Evolutionary conservation across 768 basidiomycete genomes (phyloP).

Genomic region (Candolleomyces efflorescens): DNA sequence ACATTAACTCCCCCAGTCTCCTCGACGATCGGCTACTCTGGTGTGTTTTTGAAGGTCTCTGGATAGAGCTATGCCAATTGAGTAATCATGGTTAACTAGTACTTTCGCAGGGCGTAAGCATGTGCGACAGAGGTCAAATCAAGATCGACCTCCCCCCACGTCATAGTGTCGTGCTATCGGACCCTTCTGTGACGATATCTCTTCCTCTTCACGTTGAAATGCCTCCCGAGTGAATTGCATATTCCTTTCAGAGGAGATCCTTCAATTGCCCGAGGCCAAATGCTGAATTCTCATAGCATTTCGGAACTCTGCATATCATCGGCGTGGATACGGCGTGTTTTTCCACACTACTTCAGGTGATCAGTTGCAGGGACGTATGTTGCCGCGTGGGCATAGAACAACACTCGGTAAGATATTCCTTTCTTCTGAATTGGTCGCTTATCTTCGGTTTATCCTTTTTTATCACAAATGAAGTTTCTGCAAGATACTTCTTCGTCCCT

Average conservation of each 20-base stretch:
- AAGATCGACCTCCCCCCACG: neutral
- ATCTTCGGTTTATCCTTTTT: slow-evolving; percentile 1
- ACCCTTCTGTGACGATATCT: slow-evolving; percentile 1
- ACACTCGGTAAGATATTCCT: neutral
- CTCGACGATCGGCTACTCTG: too few relatives aligned
- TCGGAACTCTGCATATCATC: neutral
- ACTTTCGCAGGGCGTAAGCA: neutral
- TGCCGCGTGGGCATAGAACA: neutral
- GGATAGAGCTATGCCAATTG: too few relatives aligned
- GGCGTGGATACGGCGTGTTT: too few relatives aligned
- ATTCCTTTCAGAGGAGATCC: neutral
- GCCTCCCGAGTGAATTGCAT: neutral
- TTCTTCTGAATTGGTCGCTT: slow-evolving; percentile 1
- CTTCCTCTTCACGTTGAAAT: neutral
- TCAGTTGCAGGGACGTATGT: neutral
- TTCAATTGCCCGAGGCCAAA: neutral
- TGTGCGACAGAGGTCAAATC: neutral
- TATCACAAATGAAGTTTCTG: neutral
- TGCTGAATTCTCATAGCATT: neutral
- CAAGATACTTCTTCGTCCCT: neutral
- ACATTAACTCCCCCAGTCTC: neutral
- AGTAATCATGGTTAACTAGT: too few relatives aligned
- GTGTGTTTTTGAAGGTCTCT: too few relatives aligned
- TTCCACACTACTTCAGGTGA: neutral
- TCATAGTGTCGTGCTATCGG: neutral